Conservation (phyloP, 495 filamentous ascomycete species). For the Penicillium bovifimosum region DNA sequence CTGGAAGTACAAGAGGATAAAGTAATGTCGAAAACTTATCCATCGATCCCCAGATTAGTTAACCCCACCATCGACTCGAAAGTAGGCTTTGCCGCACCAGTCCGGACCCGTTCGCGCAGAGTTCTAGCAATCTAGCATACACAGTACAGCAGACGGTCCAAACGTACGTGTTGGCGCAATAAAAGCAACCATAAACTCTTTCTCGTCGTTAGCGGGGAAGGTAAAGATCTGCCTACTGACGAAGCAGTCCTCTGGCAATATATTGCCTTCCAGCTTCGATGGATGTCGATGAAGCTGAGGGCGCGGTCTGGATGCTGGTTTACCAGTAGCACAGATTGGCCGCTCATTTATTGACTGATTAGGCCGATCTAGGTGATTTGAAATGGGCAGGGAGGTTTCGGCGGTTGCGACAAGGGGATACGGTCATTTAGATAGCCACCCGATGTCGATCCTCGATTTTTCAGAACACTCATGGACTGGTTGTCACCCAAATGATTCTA, state of each 20-base stretch:
- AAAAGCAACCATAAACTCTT: conserved; percentile 23
- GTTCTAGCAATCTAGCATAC: conserved; percentile 25
- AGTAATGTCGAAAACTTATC: conserved; percentile 18
- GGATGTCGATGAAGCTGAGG: conserved; percentile 30
- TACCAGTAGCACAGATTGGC: conserved; percentile 21
- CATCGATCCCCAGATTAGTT: conserved; percentile 20
- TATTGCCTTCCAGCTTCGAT: conserved; percentile 30
- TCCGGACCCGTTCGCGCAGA: conserved; percentile 15
- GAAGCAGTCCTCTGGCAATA: conserved; percentile 30
- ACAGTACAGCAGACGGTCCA: conserved; percentile 10
- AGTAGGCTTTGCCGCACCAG: conserved; percentile 18
- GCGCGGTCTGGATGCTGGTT: conserved; percentile 9
- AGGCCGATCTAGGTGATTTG: conserved; percentile 20
- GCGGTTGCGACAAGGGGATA: conserved; percentile 28
- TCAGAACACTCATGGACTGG: too few species aligned
- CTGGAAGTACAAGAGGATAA: conserved; percentile 26
- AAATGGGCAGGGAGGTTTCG: conserved; percentile 18
- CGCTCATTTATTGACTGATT: conserved; percentile 30
- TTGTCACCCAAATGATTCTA: too few species aligned
- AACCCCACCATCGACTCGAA: conserved; percentile 27
- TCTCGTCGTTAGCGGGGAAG: conserved; percentile 14
- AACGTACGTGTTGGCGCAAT: conserved; percentile 17
- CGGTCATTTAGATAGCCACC: too few species aligned
- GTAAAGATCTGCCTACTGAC: conserved; percentile 26
- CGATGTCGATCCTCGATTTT: too few species aligned